Conservation (phyloP, 768 basidiomycete species). For the Podaxis rugospora region DNA sequence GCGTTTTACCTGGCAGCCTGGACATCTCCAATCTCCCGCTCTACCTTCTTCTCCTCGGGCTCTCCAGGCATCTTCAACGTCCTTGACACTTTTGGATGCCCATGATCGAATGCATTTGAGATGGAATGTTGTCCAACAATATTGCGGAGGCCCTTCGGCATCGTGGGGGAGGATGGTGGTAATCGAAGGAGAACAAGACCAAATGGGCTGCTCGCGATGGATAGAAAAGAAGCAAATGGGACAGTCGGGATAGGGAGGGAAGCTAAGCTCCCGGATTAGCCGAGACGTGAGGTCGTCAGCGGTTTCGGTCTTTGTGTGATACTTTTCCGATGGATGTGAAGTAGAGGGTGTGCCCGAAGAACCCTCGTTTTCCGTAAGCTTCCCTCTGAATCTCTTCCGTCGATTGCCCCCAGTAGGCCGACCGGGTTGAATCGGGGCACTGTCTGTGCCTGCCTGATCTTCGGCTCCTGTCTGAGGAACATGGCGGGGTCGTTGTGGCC, state of each 20-base stretch:
- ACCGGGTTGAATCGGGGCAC: not conserved
- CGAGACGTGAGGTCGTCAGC: constrained; percentile 71
- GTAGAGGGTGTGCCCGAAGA: not conserved
- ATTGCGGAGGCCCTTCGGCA: constrained; percentile 39
- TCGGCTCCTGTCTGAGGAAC: not conserved
- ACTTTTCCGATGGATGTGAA: constrained; percentile 12
- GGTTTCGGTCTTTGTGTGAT: constrained; percentile 4
- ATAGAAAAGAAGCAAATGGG: constrained; percentile 81
- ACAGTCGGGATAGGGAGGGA: constrained; percentile 74
- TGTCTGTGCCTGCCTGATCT: not conserved
- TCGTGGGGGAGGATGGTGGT: constrained; percentile 32
- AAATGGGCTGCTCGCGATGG: constrained; percentile 73
- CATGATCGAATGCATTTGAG: constrained; percentile 85
- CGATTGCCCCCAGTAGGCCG: constrained; percentile 5
- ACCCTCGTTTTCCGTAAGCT: constrained; percentile 18
- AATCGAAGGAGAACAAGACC: constrained; percentile 80
- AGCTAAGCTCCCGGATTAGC: constrained; percentile 58
- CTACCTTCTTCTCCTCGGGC: constrained; percentile 58
- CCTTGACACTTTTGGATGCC: constrained; percentile 80
- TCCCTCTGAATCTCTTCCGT: constrained; percentile 22
- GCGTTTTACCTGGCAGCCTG: constrained; percentile 86
- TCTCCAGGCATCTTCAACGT: constrained; percentile 66
- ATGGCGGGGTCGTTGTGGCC: not conserved
- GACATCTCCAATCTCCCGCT: constrained; percentile 86
- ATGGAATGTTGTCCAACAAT: constrained; percentile 91